These are phyloP conservation scores for Bidens hawaiensis DNA, from an alignment of 140 eudicot genomes.

Conservation along the genomic window DNA sequence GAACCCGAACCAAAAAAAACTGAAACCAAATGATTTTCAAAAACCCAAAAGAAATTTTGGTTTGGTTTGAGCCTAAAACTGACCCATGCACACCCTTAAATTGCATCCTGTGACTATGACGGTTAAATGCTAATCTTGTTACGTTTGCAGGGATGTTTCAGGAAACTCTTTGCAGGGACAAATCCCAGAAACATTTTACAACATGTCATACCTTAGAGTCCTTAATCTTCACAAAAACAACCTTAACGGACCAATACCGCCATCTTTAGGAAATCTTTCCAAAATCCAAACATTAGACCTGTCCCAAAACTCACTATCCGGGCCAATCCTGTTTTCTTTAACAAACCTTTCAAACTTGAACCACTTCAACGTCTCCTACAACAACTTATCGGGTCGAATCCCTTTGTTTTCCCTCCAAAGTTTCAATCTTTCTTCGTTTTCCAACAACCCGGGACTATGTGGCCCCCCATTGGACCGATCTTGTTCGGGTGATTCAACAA, in stretches of 20 bases:
- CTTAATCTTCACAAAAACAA: slow-evolving; percentile 78
- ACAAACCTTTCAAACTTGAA: slow-evolving; percentile 49
- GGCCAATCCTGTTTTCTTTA: slow-evolving; percentile 61
- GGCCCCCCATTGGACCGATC: slow-evolving; percentile 58
- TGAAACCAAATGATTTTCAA: no score
- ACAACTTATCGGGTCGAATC: slow-evolving; percentile 60
- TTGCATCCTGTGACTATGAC: not conserved
- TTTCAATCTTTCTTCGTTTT: slow-evolving; percentile 55
- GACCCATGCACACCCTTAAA: no score
- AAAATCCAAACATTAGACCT: slow-evolving; percentile 63
- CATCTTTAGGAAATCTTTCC: slow-evolving; percentile 62
- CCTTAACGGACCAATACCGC: slow-evolving; percentile 68
- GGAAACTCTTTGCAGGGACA: slow-evolving; percentile 77
- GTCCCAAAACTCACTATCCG: slow-evolving; percentile 67
- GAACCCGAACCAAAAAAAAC: no score
- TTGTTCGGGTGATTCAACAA: slow-evolving; percentile 36
- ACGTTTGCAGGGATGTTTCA: slow-evolving; percentile 75
- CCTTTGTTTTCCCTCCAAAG: slow-evolving; percentile 46
- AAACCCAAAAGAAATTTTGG: no score
- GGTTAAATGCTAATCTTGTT: slow-evolving; percentile 9
- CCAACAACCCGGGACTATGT: slow-evolving; percentile 64
- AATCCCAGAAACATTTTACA: slow-evolving; percentile 69
- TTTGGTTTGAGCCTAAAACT: no score
- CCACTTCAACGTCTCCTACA: slow-evolving; percentile 76
- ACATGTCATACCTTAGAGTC: slow-evolving; percentile 72